These are phyloP conservation scores for Coemansia sp. DNA, from an alignment of 192 early-diverging fungal species.

Conservation along the genomic window DNA sequence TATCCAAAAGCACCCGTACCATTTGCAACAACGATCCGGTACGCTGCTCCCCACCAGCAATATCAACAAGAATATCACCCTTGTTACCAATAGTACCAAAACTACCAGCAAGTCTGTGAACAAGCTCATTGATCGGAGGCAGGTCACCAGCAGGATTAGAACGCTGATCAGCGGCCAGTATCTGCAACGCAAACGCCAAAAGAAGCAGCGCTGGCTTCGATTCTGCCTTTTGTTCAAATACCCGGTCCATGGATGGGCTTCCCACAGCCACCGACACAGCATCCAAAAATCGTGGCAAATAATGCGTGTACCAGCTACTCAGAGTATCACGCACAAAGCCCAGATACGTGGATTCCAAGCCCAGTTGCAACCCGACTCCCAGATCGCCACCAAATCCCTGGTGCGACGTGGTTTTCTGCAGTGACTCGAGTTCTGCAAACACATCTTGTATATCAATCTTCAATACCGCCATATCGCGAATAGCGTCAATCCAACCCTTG, in stretches of 20 bases:
- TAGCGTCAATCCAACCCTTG: slow-evolving; percentile 30
- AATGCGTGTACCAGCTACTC: slow-evolving; percentile 21
- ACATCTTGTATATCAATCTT: slow-evolving; percentile 11
- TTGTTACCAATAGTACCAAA: neutral
- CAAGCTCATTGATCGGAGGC: neutral
- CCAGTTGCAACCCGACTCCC: slow-evolving; percentile 30
- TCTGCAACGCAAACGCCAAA: slow-evolving; percentile 16
- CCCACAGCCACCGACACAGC: slow-evolving; percentile 16
- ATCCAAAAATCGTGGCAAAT: slow-evolving; percentile 23
- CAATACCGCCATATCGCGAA: slow-evolving; percentile 37
- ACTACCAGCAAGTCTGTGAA: neutral
- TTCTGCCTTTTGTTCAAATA: neutral
- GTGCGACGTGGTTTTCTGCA: neutral
- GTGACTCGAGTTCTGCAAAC: slow-evolving; percentile 15
- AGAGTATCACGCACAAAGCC: slow-evolving; percentile 17
- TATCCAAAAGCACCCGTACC: neutral
- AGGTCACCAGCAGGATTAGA: neutral
- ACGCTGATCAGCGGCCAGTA: slow-evolving; percentile 4
- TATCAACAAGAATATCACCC: neutral
- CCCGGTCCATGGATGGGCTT: neutral
- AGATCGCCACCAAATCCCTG: neutral
- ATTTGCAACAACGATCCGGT: neutral
- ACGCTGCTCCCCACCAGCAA: neutral
- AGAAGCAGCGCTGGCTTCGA: slow-evolving; percentile 13
- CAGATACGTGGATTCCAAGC: slow-evolving; percentile 36